Evolutionary conservation across 2,329 filamentous ascomycete genomes (phyloP), one percentile per base, ranked within the genome.

Genomic region (Verticillium alfalfae): DNA sequence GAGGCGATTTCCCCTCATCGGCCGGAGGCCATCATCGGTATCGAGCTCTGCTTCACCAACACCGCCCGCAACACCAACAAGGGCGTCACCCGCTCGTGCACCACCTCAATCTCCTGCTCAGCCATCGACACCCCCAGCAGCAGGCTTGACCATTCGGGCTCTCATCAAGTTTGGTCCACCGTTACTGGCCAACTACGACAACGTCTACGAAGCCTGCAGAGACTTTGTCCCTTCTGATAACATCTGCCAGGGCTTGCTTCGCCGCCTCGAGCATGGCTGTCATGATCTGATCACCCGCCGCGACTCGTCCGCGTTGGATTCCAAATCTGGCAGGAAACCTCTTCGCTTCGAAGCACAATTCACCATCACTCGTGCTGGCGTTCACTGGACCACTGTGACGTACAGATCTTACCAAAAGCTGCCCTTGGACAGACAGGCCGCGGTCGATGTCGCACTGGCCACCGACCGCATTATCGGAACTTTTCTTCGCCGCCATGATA

Each of bases 251-350:
- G 80, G 76, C 2, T 69, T 85, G n/a, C 68, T 84, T 13, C 76
- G 77, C 34, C 80, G 81, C 45, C 74, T 85, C 55, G 76, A 81
- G 65, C 80, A 84, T 68, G 82, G 80, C 72, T 79, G 77, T 62
- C 70, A 78, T 49, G 82, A 85, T 69, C 74, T 85, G 61, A 79
- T 85, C 67, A 84, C 81, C 31, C 78, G 82, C 62, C 79, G 77
- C 64, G 82, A 85, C 67, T 77, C 78, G 16, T 70, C 68, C 36
- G 82, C 82, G 15, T 73, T 82, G 18, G 75, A 79, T 55, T 71
- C 72, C 65, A 64, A 69, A 61, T 66, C 70, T 37, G 70, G 71
- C 52, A 73, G 75, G 58, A 84, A 83, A 64, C 72, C 78, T 2
- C 69, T 79, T 63, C 74, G 80, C 60, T 85, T 78, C 67, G 79